Base-by-base conservation (phyloP, 106 monocot species). In the Dioscorea dumetorum region DNA sequence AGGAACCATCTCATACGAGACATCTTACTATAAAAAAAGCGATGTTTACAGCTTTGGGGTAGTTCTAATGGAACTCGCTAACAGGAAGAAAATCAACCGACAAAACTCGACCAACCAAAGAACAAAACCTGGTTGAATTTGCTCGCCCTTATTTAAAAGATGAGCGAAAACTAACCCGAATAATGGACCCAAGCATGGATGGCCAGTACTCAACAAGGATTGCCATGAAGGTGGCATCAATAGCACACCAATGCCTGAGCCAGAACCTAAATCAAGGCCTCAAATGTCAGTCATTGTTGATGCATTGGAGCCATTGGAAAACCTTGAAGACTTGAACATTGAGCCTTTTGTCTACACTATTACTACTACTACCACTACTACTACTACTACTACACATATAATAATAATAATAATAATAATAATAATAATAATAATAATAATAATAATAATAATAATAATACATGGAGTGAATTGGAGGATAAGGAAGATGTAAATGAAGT, bases 21-120 rank as follows among this genome's bases (percentile, higher is more conserved):
- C 91, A 91, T 75, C 84, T 91, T 5, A 87, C 87, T 8, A 52
- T 82, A 0, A 87, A 0, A 87, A 77, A 71, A 87, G 91, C 21
- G 91, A 91, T 22, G 91, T 91, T 4, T 91, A 87, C 68, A 91
- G 91, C 64, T 91, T 87, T 49, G 91, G 91, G 23, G 91, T 91
- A 2, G 87, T 91, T 24, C 61, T 91, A 10, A 62, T 91, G n/a
- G 91, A 91, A 75, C 67, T 92, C n/a, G 12, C 50, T 92, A 31
- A 74, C 85, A 0, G 91, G 91, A 0, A 71, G 88, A 53, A 49
- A 71, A 24, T 85, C 70, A 0, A 72, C 88, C 16, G 91, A 92
- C 67, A 80, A 73, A 17, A 61, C 61, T 14, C 68, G 80, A 31
- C 79, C 77, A 1, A 34, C 48, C 4, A 73, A 83, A 67, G 88